Conservation (phyloP, 2,329 filamentous ascomycete species). For the Fusarium neocosmosporiellum region DNA sequence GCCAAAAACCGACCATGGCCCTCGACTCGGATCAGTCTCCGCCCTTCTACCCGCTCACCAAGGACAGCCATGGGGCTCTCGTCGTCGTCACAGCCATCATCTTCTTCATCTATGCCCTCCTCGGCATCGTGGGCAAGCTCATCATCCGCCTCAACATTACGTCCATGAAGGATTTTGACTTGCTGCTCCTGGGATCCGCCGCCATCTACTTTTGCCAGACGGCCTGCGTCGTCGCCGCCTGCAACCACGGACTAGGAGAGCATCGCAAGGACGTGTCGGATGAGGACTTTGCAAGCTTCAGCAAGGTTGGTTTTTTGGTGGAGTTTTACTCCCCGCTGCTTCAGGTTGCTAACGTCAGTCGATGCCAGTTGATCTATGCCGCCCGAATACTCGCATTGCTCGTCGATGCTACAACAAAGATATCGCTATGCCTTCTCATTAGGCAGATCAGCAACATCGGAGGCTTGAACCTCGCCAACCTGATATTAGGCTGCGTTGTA, state of each 20-base stretch:
- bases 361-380: slow-evolving; percentile 32
- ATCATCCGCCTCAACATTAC: slow-evolving; percentile 40
- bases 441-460: slow-evolving; percentile 35
- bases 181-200: slow-evolving; percentile 8
- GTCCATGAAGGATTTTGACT: slow-evolving; percentile 37
- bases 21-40: slow-evolving; percentile 18
- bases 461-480: slow-evolving; percentile 26
- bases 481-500: slow-evolving; percentile 14
- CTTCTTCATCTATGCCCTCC: slow-evolving; percentile 36
- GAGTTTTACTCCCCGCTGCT: background rate
- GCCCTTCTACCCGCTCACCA: slow-evolving; percentile 36
- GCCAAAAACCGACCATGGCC: slow-evolving; percentile 15
- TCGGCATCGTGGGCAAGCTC: slow-evolving; percentile 34
- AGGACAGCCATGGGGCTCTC: slow-evolving; percentile 36
- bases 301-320: slow-evolving; percentile 20
- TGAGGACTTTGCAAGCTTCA: slow-evolving; percentile 15
- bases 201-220: slow-evolving; percentile 36
- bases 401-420: slow-evolving; percentile 30
- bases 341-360: slow-evolving; percentile 3
- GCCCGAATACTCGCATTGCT: slow-evolving; percentile 33
- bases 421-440: slow-evolving; percentile 38
- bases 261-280: slow-evolving; percentile 18
- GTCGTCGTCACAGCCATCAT: slow-evolving; percentile 36
- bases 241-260: slow-evolving; percentile 25
- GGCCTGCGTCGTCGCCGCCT: slow-evolving; percentile 30